Conservation (phyloP, 1,284 basidiomycete genomes). For the Cutaneotrichosporon mucoides region DNA sequence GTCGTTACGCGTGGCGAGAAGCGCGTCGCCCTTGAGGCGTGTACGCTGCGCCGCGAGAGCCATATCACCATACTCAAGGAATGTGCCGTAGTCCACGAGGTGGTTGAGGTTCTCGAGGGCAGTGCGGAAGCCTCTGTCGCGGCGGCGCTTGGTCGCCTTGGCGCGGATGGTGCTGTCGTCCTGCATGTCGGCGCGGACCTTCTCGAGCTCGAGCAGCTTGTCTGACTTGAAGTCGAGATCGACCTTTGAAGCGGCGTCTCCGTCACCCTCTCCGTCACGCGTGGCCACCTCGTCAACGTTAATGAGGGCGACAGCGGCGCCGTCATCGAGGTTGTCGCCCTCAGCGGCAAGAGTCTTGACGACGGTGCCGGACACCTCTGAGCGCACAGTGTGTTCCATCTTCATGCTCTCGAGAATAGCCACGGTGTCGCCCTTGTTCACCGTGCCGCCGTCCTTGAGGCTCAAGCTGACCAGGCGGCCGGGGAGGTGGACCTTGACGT, state of each 20-base stretch:
- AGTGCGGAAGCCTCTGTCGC: slow-evolving; percentile 13
- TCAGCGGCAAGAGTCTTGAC: slow-evolving; percentile 6
- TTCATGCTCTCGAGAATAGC: slow-evolving; percentile 22
- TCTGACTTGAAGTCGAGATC: slow-evolving; percentile 16
- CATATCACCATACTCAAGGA: slow-evolving; percentile 20
- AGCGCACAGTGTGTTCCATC: slow-evolving; percentile 21
- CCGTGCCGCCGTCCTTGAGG: slow-evolving; percentile 7
- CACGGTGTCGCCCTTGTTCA: slow-evolving; percentile 13
- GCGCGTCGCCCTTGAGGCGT: slow-evolving; percentile 7
- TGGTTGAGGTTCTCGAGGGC: slow-evolving; percentile 18
- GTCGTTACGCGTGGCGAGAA: slow-evolving; percentile 17
- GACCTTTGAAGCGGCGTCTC: slow-evolving; percentile 2
- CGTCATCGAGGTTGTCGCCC: slow-evolving; percentile 18
- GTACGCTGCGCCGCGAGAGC: slow-evolving; percentile 17
- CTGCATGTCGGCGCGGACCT: slow-evolving; percentile 10
- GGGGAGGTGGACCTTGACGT: slow-evolving; percentile 17
- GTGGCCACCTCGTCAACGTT: neutral
- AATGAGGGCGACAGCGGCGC: slow-evolving; percentile 14
- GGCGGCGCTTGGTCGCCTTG: slow-evolving; percentile 16
- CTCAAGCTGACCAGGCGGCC: slow-evolving; percentile 14
- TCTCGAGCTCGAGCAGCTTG: slow-evolving; percentile 17
- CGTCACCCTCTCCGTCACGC: neutral
- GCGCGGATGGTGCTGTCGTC: slow-evolving; percentile 11
- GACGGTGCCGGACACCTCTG: slow-evolving; percentile 8
- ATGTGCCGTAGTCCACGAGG: slow-evolving; percentile 19